Percentiles rank a stretch among this genome's conserved stretches.
phyloP scores from a whole-genome alignment of 345 rosid genomes.

The Hibiscus syriacus region DNA sequence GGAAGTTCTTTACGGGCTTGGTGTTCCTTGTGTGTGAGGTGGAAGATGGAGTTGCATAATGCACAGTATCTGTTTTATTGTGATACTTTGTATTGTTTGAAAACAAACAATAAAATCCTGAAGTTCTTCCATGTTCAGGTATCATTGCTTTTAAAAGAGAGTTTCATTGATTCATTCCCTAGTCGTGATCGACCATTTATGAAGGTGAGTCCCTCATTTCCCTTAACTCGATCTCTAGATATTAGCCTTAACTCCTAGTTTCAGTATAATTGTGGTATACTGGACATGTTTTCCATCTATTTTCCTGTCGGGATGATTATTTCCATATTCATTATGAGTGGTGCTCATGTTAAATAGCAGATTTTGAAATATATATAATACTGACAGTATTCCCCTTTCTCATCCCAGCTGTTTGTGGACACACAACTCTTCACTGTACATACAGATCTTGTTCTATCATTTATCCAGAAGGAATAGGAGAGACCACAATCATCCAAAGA shows the following conservation, averaged over 20 bases:
- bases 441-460: constrained; percentile 87
- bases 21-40: constrained; percentile 32
- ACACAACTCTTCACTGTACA: constrained; percentile 96
- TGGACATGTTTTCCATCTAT: not conserved
- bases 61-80: not conserved
- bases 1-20: too few species aligned
- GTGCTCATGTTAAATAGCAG: too few species aligned
- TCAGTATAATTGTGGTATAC: not conserved
- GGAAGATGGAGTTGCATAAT: not conserved
- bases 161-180: constrained; percentile 82
- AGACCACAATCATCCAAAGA: not conserved
- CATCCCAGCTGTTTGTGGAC: constrained; percentile 65
- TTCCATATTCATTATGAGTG: not conserved
- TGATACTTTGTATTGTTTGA: not conserved
- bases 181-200: constrained; percentile 79
- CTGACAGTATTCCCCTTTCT: not conserved
- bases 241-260: not conserved
- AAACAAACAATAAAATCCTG: not conserved
- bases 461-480: constrained; percentile 76
- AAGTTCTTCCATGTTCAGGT: constrained; percentile 40
- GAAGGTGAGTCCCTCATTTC: constrained; percentile 45
- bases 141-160: constrained; percentile 82
- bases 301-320: not conserved
- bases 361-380: not conserved
- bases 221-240: not conserved